Base-by-base conservation (phyloP, 768 basidiomycete genomes). In the Pulveroboletus sp. region DNA sequence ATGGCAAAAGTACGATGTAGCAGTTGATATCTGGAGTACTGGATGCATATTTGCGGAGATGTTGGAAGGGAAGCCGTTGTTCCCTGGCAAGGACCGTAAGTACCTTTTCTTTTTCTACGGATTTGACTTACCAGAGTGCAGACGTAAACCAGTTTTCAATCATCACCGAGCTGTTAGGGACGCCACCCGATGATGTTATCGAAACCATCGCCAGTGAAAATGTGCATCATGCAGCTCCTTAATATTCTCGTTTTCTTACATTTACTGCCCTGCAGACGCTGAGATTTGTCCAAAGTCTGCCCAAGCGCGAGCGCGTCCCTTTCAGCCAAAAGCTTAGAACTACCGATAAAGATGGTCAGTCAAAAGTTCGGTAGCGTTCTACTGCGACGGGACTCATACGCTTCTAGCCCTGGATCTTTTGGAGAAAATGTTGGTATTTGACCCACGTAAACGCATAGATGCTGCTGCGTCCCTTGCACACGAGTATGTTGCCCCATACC, bases 31-130 rank as follows among this genome's bases (percentile, higher is more conserved):
- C 66, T 98, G 97, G 97, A 94, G 91, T 63, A 94, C 94, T 11
- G 97, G 94, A 6, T 99, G 97, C 74, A 98, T 99, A 68, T 97
- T 99, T 63, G 97, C 97, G 6, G 97, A 99, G 75, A 99, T 99
- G 97, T 73, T 99, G 41, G 94, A 97, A 67, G 97, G 97, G 27
- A 97, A 97, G 67, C 95, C 97, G 0, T 74, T 99, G 57, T 99
- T 99, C 80, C 97, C 97, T 23, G 97, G 97, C 49, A 98, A 98
- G 76, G 97, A 99, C 63, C 97, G 95, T 97, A 69, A 72, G 94
- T 87, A 2, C 57, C 56, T 59, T 19, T 23, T 8, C 12, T 23
- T 3, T 25, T 40, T 6, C 21, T 40, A 2, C 3, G 31, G 2
- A 44, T 21, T 31, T 13, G 38, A 25, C 43, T 45, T 34, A 61